Percentiles rank a stretch among this genome's conserved stretches.
phyloP scores from a whole-genome alignment of 1,284 basidiomycete species.

The Ceratobasidium sp. region DNA sequence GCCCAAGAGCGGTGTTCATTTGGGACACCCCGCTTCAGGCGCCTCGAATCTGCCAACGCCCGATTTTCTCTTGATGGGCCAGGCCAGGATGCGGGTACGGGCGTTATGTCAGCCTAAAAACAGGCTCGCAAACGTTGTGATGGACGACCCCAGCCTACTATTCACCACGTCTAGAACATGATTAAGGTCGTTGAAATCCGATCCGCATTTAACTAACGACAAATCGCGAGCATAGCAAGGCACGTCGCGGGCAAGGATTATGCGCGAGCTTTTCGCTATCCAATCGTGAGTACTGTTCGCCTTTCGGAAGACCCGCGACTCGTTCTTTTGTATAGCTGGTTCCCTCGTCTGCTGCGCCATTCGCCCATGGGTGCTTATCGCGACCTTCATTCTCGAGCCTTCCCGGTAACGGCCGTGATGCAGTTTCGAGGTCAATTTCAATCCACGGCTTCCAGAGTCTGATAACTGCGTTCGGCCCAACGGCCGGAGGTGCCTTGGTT shows the following conservation, averaged over 20 bases:
- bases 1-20: conserved; percentile 32
- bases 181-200: background rate
- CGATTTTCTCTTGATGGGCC: conserved; percentile 21
- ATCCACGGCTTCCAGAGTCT: conserved; percentile 34
- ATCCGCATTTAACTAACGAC: conserved; percentile 9
- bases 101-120: background rate
- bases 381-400: background rate
- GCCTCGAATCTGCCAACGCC: conserved; percentile 32
- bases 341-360: background rate
- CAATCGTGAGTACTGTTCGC: background rate
- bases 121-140: background rate
- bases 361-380: conserved; percentile 7
- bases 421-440: conserved; percentile 12
- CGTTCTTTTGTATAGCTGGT: conserved; percentile 17
- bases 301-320: background rate
- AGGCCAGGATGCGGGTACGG: background rate
- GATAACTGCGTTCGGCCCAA: conserved; percentile 11
- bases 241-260: conserved; percentile 17
- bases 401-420: conserved; percentile 3
- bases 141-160: background rate
- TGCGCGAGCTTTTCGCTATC: conserved; percentile 30
- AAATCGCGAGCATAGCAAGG: conserved; percentile 31
- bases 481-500: background rate
- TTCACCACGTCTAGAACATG: background rate
- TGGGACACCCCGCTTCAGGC: background rate